Evolutionary conservation across 2,329 filamentous ascomycete genomes (phyloP).

Genomic region (Chrysoporthe puriensis): DNA sequence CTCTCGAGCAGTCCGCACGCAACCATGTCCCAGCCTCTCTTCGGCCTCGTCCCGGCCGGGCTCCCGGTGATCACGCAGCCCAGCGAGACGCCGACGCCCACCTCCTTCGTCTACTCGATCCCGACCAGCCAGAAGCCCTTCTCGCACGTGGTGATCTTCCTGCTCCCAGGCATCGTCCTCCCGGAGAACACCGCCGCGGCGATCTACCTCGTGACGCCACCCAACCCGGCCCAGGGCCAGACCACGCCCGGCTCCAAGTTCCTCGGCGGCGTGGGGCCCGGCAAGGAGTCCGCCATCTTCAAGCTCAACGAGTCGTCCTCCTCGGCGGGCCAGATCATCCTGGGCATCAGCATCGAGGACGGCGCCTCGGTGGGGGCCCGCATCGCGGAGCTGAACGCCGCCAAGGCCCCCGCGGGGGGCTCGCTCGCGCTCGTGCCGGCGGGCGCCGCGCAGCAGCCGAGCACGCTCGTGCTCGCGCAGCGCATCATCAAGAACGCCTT

Average conservation of each 20-base stretch:
- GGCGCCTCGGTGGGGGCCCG: conserved; percentile 71
- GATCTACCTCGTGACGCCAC: conserved; percentile 76
- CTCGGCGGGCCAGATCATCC: conserved; percentile 58
- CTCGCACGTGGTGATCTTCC: conserved; percentile 85
- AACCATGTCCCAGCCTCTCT: conserved; percentile 51
- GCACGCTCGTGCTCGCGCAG: conserved; percentile 83
- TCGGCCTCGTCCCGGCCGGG: conserved; percentile 65
- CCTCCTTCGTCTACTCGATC: conserved; percentile 61
- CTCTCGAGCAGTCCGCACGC: not conserved
- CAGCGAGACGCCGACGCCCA: conserved; percentile 54
- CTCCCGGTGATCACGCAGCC: conserved; percentile 60
- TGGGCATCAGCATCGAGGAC: conserved; percentile 84
- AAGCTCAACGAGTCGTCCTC: conserved; percentile 57
- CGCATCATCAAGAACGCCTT: conserved; percentile 96
- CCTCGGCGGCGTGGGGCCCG: conserved; percentile 84
- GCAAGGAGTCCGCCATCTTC: conserved; percentile 92
- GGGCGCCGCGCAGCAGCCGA: conserved; percentile 44
- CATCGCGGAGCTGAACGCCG: conserved; percentile 61
- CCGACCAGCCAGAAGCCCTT: conserved; percentile 57
- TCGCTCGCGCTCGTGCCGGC: conserved; percentile 34
- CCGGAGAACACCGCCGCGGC: conserved; percentile 80
- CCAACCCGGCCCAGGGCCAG: conserved; percentile 41
- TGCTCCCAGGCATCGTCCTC: conserved; percentile 76
- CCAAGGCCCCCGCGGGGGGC: conserved; percentile 36
- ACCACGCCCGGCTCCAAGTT: conserved; percentile 70